phyloP scores from a whole-genome alignment of 1,284 basidiomycete species.

The Ganoderma boninense region DNA sequence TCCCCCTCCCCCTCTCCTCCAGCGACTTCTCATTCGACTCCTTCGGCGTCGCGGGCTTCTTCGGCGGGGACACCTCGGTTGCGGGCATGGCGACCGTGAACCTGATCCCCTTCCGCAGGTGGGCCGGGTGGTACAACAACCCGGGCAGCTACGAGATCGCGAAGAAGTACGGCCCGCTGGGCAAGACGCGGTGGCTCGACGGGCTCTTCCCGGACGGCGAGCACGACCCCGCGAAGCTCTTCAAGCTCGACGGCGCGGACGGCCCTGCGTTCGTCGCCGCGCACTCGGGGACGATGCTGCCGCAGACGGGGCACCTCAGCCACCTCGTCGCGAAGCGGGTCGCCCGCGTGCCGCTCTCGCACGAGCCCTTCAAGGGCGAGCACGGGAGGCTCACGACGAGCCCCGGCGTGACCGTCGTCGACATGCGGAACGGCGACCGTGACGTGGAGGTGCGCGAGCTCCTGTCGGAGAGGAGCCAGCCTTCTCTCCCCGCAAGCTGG shows the following conservation, averaged over 20 bases:
- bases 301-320: neutral
- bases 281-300: neutral
- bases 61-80: constrained; percentile 17
- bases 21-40: neutral
- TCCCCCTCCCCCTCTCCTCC: no score
- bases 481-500: neutral
- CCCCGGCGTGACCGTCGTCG: neutral
- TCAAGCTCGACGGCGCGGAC: neutral
- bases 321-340: neutral
- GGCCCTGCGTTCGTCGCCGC: neutral
- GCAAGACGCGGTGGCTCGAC: neutral
- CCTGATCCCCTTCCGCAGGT: constrained; percentile 6
- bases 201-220: constrained; percentile 6
- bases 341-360: neutral
- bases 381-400: neutral
- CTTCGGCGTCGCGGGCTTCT: constrained; percentile 16
- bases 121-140: constrained; percentile 20
- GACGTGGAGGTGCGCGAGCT: neutral
- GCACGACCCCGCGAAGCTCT: neutral
- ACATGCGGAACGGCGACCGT: no score
- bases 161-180: constrained; percentile 13
- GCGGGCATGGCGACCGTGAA: constrained; percentile 14
- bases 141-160: constrained; percentile 22
- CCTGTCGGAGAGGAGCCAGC: neutral
- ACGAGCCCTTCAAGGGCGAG: neutral